phyloP scores from a whole-genome alignment of 345 rosid species.

The Rhodamnia argentea region DNA sequence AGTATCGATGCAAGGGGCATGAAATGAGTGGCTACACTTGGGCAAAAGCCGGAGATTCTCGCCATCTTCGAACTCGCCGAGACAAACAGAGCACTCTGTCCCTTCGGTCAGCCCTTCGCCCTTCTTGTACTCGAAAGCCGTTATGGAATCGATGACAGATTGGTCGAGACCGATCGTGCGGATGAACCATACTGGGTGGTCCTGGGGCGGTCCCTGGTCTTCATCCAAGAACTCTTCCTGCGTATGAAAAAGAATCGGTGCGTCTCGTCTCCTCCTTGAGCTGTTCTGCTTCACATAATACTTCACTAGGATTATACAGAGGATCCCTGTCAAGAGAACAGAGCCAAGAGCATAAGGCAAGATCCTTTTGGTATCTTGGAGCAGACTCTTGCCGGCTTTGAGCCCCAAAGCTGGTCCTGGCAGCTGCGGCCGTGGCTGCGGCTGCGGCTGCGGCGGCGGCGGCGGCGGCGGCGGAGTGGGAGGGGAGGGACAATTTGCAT shows the following conservation, averaged over 20 bases:
- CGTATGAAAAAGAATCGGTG: slow-evolving; percentile 10
- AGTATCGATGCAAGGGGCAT: slow-evolving; percentile 63
- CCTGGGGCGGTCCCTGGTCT: slow-evolving; percentile 16
- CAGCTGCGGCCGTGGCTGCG: too few relatives aligned
- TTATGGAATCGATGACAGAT: slow-evolving; percentile 44
- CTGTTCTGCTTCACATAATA: not conserved
- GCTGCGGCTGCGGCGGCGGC: not conserved
- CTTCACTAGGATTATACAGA: not conserved
- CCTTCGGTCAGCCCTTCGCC: slow-evolving; percentile 46
- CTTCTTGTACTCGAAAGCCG: slow-evolving; percentile 40
- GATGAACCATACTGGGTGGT: slow-evolving; percentile 60
- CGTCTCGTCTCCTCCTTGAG: not conserved
- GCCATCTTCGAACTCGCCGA: slow-evolving; percentile 56
- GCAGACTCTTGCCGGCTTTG: not conserved
- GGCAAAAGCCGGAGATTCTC: slow-evolving; percentile 61
- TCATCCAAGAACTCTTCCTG: slow-evolving; percentile 23
- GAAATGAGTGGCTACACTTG: slow-evolving; percentile 82
- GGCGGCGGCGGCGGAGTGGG: not conserved
- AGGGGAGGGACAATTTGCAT: too few relatives aligned
- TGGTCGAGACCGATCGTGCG: slow-evolving; percentile 52
- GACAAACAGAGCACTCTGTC: slow-evolving; percentile 83
- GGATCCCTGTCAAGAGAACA: not conserved
- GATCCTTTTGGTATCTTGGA: not conserved
- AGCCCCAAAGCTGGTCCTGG: too few relatives aligned
- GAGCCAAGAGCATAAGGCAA: not conserved